Evolutionary conservation across 2,329 filamentous ascomycete species (phyloP), one percentile per base, ranked within the genome.

Genomic region (Apiospora aurea): DNA sequence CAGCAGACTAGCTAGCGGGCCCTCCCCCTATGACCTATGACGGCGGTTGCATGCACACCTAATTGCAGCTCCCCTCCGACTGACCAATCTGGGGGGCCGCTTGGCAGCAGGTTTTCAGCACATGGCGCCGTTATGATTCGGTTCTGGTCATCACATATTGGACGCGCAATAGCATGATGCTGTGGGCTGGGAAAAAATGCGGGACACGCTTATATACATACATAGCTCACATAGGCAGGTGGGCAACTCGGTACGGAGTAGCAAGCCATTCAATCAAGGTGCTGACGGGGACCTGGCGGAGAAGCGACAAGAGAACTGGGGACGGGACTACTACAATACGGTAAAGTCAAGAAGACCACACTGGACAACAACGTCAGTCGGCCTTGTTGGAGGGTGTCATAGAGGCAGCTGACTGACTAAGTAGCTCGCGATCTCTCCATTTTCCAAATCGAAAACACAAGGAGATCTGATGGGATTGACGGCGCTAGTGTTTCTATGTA

Each of bases 41-140:
- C 57, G 57, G 57, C 53, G 53, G 18, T 41, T 64, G 57, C 57
- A 41, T 64, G 34, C 57, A 41, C 29, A 21, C 29, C 53, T 64
- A n/a, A 64, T 41, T 64, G 29, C 53, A 21, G 5, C 5, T 57
- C 7, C 53, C 53, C 29, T 41, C 34, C 8, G 53, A 4, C 57
- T 14, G 21, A 4, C 34, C 57, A 64, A 64, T 64, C 57, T 38
- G 57, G 57, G 49, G 34, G 18, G 29, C 57, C 57, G 57, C 57
- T 41, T 64, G 57, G 57, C 57, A 64, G 10, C 57, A 38, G 57
- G 57, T 64, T 64, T 64, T 41, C 18, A 41, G 57, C 57, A 41
- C 53, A 61, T 61, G 53, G 53, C 53, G 53, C 57, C 57, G 57
- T 41, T 64, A 64, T 64, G 34, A 41, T 64, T 64, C 57, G 57